Evolutionary conservation across 495 filamentous ascomycete species (phyloP).

Genomic region (Staphylotrichum longicolle): DNA sequence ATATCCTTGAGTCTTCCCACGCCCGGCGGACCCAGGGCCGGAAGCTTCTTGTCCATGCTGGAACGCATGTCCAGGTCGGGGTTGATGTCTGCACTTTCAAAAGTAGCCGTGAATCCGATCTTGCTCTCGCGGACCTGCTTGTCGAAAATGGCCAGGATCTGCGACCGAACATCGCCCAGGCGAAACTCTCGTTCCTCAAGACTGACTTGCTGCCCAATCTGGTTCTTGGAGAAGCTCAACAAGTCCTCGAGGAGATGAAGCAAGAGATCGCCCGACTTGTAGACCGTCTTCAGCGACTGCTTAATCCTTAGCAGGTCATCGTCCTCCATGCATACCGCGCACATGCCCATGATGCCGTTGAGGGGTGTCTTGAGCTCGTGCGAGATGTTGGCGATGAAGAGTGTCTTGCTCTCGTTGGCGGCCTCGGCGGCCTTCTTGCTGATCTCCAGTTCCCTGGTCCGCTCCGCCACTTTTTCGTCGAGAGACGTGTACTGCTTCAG

Average conservation of each 20-base stretch:
- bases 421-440: slow-evolving; percentile 89
- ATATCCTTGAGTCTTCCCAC: slow-evolving; percentile 65
- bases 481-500: slow-evolving; percentile 78
- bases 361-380: slow-evolving; percentile 91
- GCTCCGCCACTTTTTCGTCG: slow-evolving; percentile 78
- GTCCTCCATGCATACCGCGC: slow-evolving; percentile 86
- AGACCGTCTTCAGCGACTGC: slow-evolving; percentile 77
- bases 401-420: slow-evolving; percentile 89
- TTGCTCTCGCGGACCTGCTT: slow-evolving; percentile 78
- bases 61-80: slow-evolving; percentile 32
- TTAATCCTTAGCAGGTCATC: slow-evolving; percentile 73
- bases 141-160: slow-evolving; percentile 80
- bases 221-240: slow-evolving; percentile 89
- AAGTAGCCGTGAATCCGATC: slow-evolving; percentile 69
- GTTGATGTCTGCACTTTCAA: slow-evolving; percentile 43
- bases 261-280: slow-evolving; percentile 85
- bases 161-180: slow-evolving; percentile 72
- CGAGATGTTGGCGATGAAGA: slow-evolving; percentile 95
- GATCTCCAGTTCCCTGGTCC: slow-evolving; percentile 79
- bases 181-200: slow-evolving; percentile 85
- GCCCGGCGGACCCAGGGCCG: slow-evolving; percentile 57
- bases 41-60: slow-evolving; percentile 40
- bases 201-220: slow-evolving; percentile 73
- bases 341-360: slow-evolving; percentile 93
- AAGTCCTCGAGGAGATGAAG: slow-evolving; percentile 87